Evolutionary conservation across 371 early-diverging fungal species (phyloP).

Genomic region (Mucor circinelloides): DNA sequence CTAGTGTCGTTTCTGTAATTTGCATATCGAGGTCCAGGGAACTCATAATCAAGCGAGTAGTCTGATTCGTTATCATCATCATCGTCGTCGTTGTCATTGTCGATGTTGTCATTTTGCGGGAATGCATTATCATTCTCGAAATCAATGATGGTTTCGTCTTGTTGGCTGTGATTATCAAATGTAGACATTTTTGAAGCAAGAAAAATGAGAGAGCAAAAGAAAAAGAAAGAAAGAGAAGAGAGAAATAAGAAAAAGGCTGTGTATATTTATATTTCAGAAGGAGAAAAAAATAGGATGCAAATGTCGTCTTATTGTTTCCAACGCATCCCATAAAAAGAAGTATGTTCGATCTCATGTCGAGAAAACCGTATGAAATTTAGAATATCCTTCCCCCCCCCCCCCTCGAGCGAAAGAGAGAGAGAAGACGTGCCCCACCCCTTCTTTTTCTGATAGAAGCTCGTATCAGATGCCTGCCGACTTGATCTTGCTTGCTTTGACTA

Average conservation of each 20-base stretch:
- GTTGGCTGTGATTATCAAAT: background rate
- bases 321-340: background rate
- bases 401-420: background rate
- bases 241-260: background rate
- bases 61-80: slow-evolving; percentile 34
- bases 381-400: background rate
- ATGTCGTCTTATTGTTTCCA: background rate
- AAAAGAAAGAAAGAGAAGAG: background rate
- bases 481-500: background rate
- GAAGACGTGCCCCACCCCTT: background rate
- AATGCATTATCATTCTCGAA: background rate
- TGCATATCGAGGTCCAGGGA: slow-evolving; percentile 43
- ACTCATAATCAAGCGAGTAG: slow-evolving; percentile 50
- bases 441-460: background rate
- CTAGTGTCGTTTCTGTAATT: slow-evolving; percentile 37
- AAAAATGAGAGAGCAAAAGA: background rate
- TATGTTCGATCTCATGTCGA: background rate
- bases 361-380: background rate
- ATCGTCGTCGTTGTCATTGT: slow-evolving; percentile 16
- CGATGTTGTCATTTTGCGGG: background rate
- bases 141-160: background rate
- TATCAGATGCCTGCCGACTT: background rate
- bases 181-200: background rate
- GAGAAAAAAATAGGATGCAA: background rate
- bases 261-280: background rate